A percentile compares a stretch with the other conserved stretches of the same genome.
Evolutionary conservation across 108 stramenopile species (phyloP).

Genomic region (Hondaea fermentalgiana): DNA sequence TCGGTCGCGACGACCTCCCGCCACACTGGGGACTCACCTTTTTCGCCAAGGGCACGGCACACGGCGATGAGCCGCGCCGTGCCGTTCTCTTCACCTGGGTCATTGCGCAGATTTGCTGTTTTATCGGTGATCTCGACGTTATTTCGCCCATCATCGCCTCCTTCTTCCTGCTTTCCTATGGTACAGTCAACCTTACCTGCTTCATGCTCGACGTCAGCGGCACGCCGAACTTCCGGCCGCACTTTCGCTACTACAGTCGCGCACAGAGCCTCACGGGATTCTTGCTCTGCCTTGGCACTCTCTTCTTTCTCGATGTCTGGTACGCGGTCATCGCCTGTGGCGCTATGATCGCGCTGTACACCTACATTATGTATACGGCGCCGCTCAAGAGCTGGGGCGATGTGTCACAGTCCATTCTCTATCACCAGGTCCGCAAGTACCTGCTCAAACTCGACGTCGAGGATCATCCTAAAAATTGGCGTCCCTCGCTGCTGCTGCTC

Average conservation of each 20-base stretch:
- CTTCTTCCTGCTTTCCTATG: slow-evolving; percentile 29
- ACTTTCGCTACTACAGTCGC: slow-evolving; percentile 24
- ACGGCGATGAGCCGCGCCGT: slow-evolving; percentile 28
- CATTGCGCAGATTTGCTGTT: slow-evolving; percentile 3
- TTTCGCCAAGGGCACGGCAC: slow-evolving; percentile 1
- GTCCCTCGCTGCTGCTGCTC: slow-evolving; percentile 19
- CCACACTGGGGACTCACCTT: neutral
- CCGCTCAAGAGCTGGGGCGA: slow-evolving; percentile 22
- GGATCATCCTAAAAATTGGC: slow-evolving; percentile 21
- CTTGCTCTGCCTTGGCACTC: neutral
- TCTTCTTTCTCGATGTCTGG: slow-evolving; percentile 4
- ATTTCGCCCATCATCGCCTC: slow-evolving; percentile 26
- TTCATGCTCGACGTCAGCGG: slow-evolving; percentile 19
- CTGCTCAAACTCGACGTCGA: slow-evolving; percentile 20
- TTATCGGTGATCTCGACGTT: slow-evolving; percentile 21
- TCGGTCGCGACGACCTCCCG: slow-evolving; percentile 29
- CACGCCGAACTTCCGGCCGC: slow-evolving; percentile 34
- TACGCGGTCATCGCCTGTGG: neutral
- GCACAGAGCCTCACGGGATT: slow-evolving; percentile 12
- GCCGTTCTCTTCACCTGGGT: neutral
- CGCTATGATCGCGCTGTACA: slow-evolving; percentile 6
- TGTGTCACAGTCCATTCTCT: slow-evolving; percentile 23
- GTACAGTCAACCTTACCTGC: slow-evolving; percentile 21
- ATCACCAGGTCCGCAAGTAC: slow-evolving; percentile 31
- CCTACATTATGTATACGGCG: neutral